Evolutionary conservation across 257 asterid species (phyloP).

Genomic region (Capsicum pubescens): DNA sequence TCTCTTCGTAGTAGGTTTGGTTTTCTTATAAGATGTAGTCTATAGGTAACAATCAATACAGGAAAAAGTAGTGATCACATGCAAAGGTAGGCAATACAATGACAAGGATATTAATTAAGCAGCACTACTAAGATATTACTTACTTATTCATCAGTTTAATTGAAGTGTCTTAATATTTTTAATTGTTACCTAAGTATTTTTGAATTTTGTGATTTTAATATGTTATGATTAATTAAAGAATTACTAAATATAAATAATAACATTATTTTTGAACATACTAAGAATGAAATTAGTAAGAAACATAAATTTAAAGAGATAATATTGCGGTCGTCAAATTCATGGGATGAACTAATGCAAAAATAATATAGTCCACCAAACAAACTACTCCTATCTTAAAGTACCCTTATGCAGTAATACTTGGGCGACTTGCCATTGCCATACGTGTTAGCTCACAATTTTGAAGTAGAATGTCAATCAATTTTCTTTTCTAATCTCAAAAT

Average conservation of each 20-base stretch:
- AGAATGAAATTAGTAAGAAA: no score
- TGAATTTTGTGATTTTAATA: background rate
- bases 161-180: background rate
- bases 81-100: background rate
- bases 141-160: background rate
- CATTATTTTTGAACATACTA: no score
- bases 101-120: background rate
- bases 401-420: no score
- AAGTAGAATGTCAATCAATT: background rate
- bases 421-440: background rate
- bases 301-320: no score
- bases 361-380: no score
- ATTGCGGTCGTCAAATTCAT: background rate
- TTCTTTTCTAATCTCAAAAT: background rate
- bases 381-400: no score
- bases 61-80: slow-evolving; percentile 3
- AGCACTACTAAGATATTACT: background rate
- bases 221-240: background rate
- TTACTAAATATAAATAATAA: no score
- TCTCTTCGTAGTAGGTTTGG: no score
- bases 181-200: background rate
- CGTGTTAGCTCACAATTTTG: background rate
- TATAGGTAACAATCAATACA: background rate
- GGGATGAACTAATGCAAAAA: no score
- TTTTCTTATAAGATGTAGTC: no score